Conservation (phyloP, 2,329 filamentous ascomycete species). For the Claviceps sp. region DNA sequence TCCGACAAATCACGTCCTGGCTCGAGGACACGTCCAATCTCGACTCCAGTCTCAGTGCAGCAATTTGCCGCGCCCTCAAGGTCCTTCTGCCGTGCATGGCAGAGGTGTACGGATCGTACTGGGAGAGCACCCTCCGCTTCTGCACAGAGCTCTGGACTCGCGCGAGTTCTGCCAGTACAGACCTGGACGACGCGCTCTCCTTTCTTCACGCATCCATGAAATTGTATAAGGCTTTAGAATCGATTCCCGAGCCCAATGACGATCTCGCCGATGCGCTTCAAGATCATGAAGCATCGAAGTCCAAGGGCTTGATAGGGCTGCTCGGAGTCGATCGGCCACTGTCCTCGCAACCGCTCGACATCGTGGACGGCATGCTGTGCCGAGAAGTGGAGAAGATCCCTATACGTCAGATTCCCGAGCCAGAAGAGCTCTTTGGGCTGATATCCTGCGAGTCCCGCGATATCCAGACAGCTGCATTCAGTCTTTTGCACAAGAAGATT, state of each 20-base stretch:
- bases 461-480: conserved; percentile 70
- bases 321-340: conserved; percentile 39
- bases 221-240: conserved; percentile 50
- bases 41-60: conserved; percentile 29
- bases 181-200: conserved; percentile 38
- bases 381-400: conserved; percentile 55
- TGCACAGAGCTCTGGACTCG: conserved; percentile 45
- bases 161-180: conserved; percentile 21
- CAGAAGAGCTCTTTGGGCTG: conserved; percentile 59
- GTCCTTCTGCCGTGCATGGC: conserved; percentile 59
- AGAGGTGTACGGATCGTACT: conserved; percentile 80
- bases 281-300: conserved; percentile 42
- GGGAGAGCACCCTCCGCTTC: conserved; percentile 52
- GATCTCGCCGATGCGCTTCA: conserved; percentile 67
- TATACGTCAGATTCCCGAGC: conserved; percentile 45
- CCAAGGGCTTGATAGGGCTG: conserved; percentile 45
- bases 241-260: conserved; percentile 64
- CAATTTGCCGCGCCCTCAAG: conserved; percentile 43
- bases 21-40: conserved; percentile 38
- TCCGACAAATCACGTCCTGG: conserved; percentile 66
- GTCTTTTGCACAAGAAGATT: conserved; percentile 66
- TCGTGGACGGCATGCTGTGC: conserved; percentile 63
- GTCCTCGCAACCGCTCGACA: conserved; percentile 52
- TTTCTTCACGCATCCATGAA: conserved; percentile 61
- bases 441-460: conserved; percentile 61